These are phyloP conservation scores for Tagetes patula DNA, from an alignment of 129 eudicot genomes.

Conservation along the genomic window DNA sequence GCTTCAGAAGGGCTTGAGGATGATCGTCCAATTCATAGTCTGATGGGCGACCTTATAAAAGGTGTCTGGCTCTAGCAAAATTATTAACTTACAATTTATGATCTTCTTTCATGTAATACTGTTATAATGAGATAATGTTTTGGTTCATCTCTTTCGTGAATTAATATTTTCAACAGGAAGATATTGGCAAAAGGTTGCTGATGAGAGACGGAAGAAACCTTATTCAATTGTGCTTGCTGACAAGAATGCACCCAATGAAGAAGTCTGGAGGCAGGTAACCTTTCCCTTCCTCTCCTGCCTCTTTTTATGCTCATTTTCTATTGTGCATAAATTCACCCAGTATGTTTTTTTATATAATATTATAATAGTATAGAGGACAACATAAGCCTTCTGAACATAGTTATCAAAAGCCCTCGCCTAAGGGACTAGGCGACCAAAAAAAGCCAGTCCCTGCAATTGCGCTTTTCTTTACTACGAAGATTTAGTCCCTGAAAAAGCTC, in stretches of 20 bases:
- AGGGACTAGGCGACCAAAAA: too few species aligned
- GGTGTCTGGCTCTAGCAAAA: constrained; percentile 39
- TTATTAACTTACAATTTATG: neutral
- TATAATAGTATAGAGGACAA: neutral
- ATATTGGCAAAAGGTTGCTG: constrained; percentile 84
- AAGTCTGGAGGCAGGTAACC: constrained; percentile 92
- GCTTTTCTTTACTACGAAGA: too few species aligned
- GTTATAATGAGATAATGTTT: neutral
- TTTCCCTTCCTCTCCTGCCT: constrained; percentile 9
- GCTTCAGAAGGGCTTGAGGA: constrained; percentile 66
- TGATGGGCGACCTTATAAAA: constrained; percentile 97
- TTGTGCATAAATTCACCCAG: neutral
- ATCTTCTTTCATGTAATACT: neutral
- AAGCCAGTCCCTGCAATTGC: too few species aligned
- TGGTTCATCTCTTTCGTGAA: constrained; percentile 14
- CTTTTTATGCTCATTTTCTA: constrained; percentile 13
- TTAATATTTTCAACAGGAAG: constrained; percentile 44
- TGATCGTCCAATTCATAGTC: constrained; percentile 83
- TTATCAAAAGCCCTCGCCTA: too few species aligned
- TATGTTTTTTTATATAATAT: neutral
- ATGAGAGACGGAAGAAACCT: constrained; percentile 67
- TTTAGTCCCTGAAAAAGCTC: too few species aligned
- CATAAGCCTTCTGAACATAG: neutral
- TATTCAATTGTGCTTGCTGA: constrained; percentile 89
- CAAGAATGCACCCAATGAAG: constrained; percentile 99